These are phyloP conservation scores for Mrakia gelida DNA, from an alignment of 768 basidiomycete species.

Conservation along the genomic window DNA sequence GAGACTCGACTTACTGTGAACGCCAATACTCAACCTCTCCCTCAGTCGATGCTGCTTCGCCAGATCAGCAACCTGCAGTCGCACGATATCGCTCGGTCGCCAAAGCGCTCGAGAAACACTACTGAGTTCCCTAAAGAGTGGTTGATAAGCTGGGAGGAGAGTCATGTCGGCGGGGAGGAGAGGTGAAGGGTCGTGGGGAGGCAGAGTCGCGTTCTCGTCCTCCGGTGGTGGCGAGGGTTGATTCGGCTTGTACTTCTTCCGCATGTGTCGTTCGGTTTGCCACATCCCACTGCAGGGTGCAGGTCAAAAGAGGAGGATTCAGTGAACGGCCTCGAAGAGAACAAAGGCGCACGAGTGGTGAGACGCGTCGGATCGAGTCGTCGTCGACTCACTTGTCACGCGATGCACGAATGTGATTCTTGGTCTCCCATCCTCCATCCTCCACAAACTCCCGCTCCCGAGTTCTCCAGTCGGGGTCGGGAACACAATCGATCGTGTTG, in stretches of 20 bases:
- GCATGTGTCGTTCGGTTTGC: not conserved
- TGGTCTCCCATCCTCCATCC: not conserved
- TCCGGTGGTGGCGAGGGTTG: not conserved
- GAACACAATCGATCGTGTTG: not conserved
- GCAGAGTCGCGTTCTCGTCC: not conserved
- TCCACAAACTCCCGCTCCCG: not conserved
- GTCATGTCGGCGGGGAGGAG: not conserved
- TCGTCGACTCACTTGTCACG: not conserved
- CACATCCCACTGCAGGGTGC: not conserved
- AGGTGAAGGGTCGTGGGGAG: not conserved
- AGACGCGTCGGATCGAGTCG: too few relatives aligned
- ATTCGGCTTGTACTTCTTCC: not conserved
- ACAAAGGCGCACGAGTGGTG: not conserved
- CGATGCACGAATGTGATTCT: not conserved
- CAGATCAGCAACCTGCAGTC: not conserved
- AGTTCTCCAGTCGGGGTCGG: not conserved
- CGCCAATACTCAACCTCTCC: not conserved
- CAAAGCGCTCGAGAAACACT: not conserved
- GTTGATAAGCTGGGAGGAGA: not conserved
- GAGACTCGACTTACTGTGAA: constrained; percentile 3
- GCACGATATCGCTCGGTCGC: not conserved
- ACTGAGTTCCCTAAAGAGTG: not conserved
- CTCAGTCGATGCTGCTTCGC: not conserved
- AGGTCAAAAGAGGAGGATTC: not conserved
- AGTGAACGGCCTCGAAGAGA: too few relatives aligned